Evolutionary conservation across 1,284 basidiomycete species (phyloP).

Genomic region (Anthracocystis walkeri): DNA sequence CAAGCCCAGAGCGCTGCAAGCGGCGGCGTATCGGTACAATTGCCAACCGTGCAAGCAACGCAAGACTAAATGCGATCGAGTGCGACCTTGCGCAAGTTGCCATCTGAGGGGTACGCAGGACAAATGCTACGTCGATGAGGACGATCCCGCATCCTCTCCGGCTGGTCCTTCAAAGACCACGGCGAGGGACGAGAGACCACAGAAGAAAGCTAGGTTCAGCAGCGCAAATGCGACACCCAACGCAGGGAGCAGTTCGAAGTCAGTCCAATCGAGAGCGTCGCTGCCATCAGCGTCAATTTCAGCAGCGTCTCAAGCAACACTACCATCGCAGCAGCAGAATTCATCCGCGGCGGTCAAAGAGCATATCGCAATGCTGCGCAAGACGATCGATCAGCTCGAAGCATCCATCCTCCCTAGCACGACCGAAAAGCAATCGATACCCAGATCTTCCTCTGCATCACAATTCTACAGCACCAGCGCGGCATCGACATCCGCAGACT

Average conservation of each 20-base stretch:
- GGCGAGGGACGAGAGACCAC: constrained; percentile 1
- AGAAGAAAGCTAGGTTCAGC: constrained; percentile 14
- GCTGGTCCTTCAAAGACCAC: background rate
- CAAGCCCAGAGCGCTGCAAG: constrained; percentile 24
- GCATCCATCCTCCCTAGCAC: constrained; percentile 4
- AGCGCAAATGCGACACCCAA: background rate
- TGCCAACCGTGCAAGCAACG: constrained; percentile 50
- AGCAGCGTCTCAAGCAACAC: background rate
- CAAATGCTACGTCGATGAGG: constrained; percentile 24
- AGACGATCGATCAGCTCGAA: constrained; percentile 22
- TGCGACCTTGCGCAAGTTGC: constrained; percentile 44
- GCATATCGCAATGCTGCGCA: constrained; percentile 29
- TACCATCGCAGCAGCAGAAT: background rate
- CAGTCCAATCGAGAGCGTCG: background rate
- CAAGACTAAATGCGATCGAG: constrained; percentile 53
- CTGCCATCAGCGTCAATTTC: background rate
- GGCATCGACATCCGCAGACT: background rate
- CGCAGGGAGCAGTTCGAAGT: background rate
- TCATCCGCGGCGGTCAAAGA: constrained; percentile 7
- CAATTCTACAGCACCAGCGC: background rate
- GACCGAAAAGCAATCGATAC: background rate
- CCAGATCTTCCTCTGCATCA: background rate
- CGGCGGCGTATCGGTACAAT: constrained; percentile 42
- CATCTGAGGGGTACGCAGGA: constrained; percentile 32
- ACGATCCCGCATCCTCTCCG: background rate